Conservation (phyloP, 257 asterid species). For the Przewalskia tangutica region DNA sequence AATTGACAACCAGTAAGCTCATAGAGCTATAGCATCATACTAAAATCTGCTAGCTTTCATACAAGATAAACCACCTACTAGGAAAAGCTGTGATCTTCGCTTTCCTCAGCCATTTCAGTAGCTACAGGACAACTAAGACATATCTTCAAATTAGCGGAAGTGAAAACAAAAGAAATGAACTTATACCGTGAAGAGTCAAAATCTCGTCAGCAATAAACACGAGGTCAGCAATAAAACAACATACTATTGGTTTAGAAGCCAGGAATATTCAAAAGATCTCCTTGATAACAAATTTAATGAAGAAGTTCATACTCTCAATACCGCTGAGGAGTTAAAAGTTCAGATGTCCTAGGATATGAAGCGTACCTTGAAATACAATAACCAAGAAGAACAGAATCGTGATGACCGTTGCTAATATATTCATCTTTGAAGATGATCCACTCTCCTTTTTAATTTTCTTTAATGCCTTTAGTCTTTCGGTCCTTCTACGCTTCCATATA, state of each 20-base stretch:
- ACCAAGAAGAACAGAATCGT: slow-evolving; percentile 61
- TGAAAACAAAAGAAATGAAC: neutral
- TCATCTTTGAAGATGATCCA: slow-evolving; percentile 32
- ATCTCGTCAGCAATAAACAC: neutral
- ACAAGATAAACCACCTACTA: neutral
- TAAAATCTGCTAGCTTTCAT: neutral
- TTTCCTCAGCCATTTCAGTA: neutral
- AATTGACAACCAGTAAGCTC: neutral
- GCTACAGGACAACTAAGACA: neutral
- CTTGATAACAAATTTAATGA: neutral
- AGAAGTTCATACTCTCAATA: neutral
- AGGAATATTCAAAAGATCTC: neutral
- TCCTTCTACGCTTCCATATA: slow-evolving; percentile 51
- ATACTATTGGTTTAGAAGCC: neutral
- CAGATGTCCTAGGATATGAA: slow-evolving; percentile 1
- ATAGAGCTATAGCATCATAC: neutral
- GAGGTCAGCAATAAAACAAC: neutral
- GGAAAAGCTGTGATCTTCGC: neutral
- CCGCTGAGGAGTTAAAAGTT: neutral
- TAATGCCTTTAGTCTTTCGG: slow-evolving; percentile 48
- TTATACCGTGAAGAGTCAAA: neutral
- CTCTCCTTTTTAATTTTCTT: slow-evolving; percentile 54
- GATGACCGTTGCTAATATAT: slow-evolving; percentile 47
- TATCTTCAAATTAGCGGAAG: neutral
- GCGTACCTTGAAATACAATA: slow-evolving; percentile 67